These are phyloP conservation scores for Termitomyces sp. DNA, from an alignment of 768 basidiomycete genomes.

Conservation along the genomic window DNA sequence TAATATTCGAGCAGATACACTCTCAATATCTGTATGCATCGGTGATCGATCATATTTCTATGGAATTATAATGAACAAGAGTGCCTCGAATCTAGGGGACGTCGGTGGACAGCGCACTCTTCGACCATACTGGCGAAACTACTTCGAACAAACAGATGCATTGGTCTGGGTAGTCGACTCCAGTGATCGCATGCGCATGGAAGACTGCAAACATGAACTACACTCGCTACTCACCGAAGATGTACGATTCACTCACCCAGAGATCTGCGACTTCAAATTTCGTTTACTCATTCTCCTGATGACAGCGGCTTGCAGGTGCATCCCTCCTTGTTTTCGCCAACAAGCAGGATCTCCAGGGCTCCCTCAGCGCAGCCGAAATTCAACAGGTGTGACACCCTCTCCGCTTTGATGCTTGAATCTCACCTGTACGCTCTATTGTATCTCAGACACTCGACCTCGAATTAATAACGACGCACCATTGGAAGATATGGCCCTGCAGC, in stretches of 20 bases:
- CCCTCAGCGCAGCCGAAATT: constrained; percentile 81
- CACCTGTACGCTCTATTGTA: background rate
- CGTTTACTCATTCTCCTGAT: constrained; percentile 7
- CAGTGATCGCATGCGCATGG: constrained; percentile 84
- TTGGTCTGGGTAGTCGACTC: constrained; percentile 99
- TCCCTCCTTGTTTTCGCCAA: constrained; percentile 95
- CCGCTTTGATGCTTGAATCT: constrained; percentile 5
- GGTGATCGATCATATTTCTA: background rate
- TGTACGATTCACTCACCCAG: constrained; percentile 43
- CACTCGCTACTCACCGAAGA: constrained; percentile 87
- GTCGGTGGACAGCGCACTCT: constrained; percentile 96
- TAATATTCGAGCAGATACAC: constrained; percentile 50
- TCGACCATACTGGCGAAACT: constrained; percentile 97
- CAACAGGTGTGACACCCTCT: constrained; percentile 55
- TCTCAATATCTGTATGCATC: constrained; percentile 74
- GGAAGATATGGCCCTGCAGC: constrained; percentile 89
- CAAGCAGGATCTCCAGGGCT: constrained; percentile 92
- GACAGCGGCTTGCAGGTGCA: constrained; percentile 90
- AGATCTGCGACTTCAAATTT: background rate
- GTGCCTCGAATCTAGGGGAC: constrained; percentile 69
- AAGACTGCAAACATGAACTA: constrained; percentile 86
- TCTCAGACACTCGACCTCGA: constrained; percentile 44
- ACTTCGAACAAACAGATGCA: constrained; percentile 98
- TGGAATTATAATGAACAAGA: background rate
- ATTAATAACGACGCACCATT: constrained; percentile 83